Evolutionary conservation across 352 stramenopile genomes (phyloP).

Genomic region (Elongisporangium undulatum): DNA sequence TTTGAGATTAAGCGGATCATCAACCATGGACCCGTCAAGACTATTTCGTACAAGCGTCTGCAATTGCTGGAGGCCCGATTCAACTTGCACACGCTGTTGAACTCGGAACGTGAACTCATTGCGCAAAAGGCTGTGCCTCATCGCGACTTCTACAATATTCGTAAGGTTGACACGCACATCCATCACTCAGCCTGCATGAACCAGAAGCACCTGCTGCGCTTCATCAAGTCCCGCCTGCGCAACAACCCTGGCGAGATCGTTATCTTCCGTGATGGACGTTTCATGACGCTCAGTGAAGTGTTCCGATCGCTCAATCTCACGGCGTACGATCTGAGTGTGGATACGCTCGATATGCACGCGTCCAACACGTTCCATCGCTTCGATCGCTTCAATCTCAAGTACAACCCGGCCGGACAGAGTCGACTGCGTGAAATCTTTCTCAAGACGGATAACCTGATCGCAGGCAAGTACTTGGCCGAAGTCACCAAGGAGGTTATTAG

Average conservation of each 20-base stretch:
- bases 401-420: constrained; percentile 95
- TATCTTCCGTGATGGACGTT: constrained; percentile 93
- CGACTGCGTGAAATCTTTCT: constrained; percentile 98
- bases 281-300: constrained; percentile 95
- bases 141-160: constrained; percentile 98
- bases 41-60: constrained; percentile 81
- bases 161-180: constrained; percentile 99
- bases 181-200: constrained; percentile 97
- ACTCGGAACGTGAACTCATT: constrained; percentile 92
- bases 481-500: constrained; percentile 93
- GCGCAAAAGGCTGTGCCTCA: constrained; percentile 96
- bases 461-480: constrained; percentile 94
- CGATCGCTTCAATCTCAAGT: constrained; percentile 99
- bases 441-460: constrained; percentile 98
- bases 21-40: constrained; percentile 86
- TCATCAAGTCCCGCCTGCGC: constrained; percentile 84
- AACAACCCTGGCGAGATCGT: constrained; percentile 91
- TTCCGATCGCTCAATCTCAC: constrained; percentile 93
- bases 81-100: constrained; percentile 96
- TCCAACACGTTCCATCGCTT: constrained; percentile 99
- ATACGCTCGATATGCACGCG: constrained; percentile 99
- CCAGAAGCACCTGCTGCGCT: constrained; percentile 93
- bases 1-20: constrained; percentile 86
- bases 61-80: constrained; percentile 91
- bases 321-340: constrained; percentile 97